Evolutionary conservation across 2,329 filamentous ascomycete genomes (phyloP), one percentile per base, ranked within the genome.

Genomic region (Coniochaeta sp.): DNA sequence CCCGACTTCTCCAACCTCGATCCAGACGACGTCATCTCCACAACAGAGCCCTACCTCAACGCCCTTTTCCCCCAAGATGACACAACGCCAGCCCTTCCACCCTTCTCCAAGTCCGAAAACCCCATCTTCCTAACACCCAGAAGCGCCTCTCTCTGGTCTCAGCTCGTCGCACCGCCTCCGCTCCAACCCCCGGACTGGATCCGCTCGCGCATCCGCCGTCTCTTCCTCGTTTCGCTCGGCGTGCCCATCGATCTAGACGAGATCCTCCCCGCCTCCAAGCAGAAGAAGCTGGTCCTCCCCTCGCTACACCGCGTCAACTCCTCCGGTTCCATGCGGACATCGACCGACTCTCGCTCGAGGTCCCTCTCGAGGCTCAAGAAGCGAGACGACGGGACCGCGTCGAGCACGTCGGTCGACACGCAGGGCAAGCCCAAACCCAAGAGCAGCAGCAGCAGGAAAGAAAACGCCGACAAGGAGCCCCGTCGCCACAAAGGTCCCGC

Each of bases 111-210:
- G 66, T 80, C 81, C 22, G 47, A 24, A 36, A 80, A 83, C 62
- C 79, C 89, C 52, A 83, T 91, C 57, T 95, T 97, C 74, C 85
- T 91, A 59, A 96, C 91, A 44, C 89, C 92, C 58, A 87, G 93
- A 61, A 96, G 90, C 62, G 87, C 90, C 60, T 97, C 95, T 0
- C 81, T 99, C 36, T 99, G 95, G 95, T 92, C 93, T 44, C 95
- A 99, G 77, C 86, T 99, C 4, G 91, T 97, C 32, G 93, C 93
- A 2, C 93, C 95, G 22, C 95, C 95, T 1, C 93, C 95, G 2
- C 84, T 99, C 40, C 92, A 96, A 69, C 95, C 95, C 6, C 93
- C 95, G 0, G 95, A 99, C 74, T 99, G 95, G 95, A 96, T 97
- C 61, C 91, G 95, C 64, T 96, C 92, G 58, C 90, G 93, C 58